These are phyloP conservation scores for Mycena alexandri DNA, from an alignment of 768 basidiomycete species.

Conservation along the genomic window DNA sequence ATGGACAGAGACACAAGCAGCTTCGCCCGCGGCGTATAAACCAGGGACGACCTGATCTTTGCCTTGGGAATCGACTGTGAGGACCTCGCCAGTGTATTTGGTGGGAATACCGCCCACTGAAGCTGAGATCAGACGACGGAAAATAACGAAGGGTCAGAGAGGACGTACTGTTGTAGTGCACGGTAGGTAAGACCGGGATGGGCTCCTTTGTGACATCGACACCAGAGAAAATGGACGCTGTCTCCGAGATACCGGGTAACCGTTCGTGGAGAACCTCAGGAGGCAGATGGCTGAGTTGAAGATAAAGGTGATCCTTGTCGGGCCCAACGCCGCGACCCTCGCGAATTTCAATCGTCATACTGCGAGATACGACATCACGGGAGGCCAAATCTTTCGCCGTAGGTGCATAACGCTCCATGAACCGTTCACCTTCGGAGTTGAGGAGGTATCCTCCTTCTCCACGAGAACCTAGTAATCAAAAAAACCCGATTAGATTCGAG, in stretches of 20 bases:
- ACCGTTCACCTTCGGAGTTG: constrained; percentile 98
- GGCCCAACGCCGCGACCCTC: constrained; percentile 99
- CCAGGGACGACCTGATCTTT: constrained; percentile 96
- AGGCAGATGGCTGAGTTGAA: constrained; percentile 97
- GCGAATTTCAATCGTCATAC: constrained; percentile 98
- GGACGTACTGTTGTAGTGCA: constrained; percentile 97
- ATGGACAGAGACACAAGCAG: constrained; percentile 98
- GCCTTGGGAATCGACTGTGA: constrained; percentile 89
- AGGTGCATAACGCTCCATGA: constrained; percentile 99
- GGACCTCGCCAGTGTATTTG: constrained; percentile 96
- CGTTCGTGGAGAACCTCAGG: constrained; percentile 96
- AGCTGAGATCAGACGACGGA: constrained; percentile 37
- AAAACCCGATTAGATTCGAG: constrained; percentile 10
- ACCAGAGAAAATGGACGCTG: constrained; percentile 97
- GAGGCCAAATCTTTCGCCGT: constrained; percentile 99
- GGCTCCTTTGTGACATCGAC: constrained; percentile 99
- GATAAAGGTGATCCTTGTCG: constrained; percentile 96
- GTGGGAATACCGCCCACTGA: constrained; percentile 99
- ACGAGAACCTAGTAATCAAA: constrained; percentile 80
- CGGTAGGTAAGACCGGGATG: constrained; percentile 97
- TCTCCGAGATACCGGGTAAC: constrained; percentile 99
- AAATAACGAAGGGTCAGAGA: constrained; percentile 24
- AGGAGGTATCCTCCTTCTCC: constrained; percentile 99
- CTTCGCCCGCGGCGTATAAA: constrained; percentile 98
- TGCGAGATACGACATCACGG: constrained; percentile 98